Evolutionary conservation across 805 yeast species (phyloP).

Genomic region (Myxozyma monticola): DNA sequence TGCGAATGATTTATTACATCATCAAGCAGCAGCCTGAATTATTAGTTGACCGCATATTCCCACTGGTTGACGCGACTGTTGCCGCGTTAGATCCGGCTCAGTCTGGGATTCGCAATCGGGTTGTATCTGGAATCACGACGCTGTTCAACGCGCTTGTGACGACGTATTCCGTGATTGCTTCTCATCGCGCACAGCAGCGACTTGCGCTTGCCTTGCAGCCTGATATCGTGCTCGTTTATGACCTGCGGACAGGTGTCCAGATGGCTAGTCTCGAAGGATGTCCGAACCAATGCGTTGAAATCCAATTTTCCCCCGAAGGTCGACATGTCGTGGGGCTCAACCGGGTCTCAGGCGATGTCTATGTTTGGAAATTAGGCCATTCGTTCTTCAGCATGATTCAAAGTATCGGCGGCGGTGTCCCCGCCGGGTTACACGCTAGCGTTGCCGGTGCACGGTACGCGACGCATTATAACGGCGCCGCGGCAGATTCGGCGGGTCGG

Average conservation of each 20-base stretch:
- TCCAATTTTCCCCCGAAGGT: slow-evolving; percentile 32
- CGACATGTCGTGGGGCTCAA: slow-evolving; percentile 30
- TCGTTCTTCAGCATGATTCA: slow-evolving; percentile 30
- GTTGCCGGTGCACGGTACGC: neutral
- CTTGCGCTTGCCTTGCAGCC: slow-evolving; percentile 29
- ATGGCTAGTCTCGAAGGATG: slow-evolving; percentile 31
- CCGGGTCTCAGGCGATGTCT: slow-evolving; percentile 18
- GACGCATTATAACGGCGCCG: slow-evolving; percentile 12
- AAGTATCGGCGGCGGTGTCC: slow-evolving; percentile 26
- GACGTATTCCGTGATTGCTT: slow-evolving; percentile 26
- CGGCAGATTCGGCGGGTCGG: slow-evolving; percentile 19
- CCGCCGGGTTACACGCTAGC: neutral
- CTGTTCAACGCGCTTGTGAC: slow-evolving; percentile 23
- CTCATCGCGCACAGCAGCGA: slow-evolving; percentile 33
- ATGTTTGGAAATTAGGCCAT: slow-evolving; percentile 32
- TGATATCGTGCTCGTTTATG: slow-evolving; percentile 30
- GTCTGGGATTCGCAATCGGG: slow-evolving; percentile 21
- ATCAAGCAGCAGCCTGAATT: slow-evolving; percentile 17
- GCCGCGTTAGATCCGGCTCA: slow-evolving; percentile 26
- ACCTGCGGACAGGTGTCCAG: slow-evolving; percentile 32
- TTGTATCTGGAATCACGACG: slow-evolving; percentile 25
- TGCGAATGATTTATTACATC: slow-evolving; percentile 15
- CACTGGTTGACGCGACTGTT: slow-evolving; percentile 27
- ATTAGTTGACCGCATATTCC: slow-evolving; percentile 24
- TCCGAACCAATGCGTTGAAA: slow-evolving; percentile 12